Evolutionary conservation across 257 asterid species (phyloP).

Genomic region (Ophiorrhiza pumila): DNA sequence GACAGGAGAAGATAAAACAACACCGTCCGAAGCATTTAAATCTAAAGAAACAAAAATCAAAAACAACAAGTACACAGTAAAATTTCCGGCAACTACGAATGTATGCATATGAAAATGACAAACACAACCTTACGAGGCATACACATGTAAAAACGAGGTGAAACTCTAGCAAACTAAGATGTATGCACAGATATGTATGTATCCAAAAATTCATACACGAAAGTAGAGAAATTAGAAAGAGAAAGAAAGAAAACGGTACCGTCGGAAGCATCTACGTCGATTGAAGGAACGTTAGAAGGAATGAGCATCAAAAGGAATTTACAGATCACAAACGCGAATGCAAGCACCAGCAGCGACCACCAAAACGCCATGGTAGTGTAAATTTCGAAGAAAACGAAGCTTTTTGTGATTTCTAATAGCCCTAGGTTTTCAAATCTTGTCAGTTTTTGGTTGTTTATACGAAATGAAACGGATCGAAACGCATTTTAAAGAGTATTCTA

Average conservation of each 20-base stretch:
- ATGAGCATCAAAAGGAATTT: slow-evolving; percentile 77
- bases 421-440: neutral
- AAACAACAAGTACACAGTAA: neutral
- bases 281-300: slow-evolving; percentile 87
- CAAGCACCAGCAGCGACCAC: slow-evolving; percentile 79
- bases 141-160: neutral
- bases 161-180: neutral
- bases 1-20: neutral
- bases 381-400: neutral
- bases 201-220: neutral
- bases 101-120: neutral
- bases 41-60: neutral
- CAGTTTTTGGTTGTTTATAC: neutral
- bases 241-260: slow-evolving; percentile 33
- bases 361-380: slow-evolving; percentile 70
- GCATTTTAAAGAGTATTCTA: neutral
- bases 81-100: neutral
- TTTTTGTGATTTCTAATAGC: neutral
- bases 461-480: neutral
- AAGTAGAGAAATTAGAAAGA: neutral
- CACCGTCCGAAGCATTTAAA: neutral
- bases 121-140: neutral
- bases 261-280: slow-evolving; percentile 89
- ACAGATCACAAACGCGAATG: slow-evolving; percentile 77
- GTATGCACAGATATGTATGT: neutral